Percentiles rank a stretch among this genome's conserved stretches.
Conservation (phyloP, 139 green algal species). For the Chlamydomonas schloesseri region DNA sequence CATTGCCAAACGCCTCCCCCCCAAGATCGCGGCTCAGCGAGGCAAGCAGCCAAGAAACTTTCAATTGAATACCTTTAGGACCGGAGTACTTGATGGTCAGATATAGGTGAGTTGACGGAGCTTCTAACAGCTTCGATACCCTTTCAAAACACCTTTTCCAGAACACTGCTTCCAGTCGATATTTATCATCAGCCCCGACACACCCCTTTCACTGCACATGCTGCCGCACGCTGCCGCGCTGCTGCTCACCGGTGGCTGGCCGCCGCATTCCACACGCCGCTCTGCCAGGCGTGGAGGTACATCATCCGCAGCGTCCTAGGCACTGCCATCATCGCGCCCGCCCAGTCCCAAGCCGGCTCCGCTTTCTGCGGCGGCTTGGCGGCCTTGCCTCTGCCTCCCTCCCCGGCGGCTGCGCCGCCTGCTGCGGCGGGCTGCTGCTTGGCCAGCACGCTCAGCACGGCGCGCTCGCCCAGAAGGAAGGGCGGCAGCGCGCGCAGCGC, state of each 20-base stretch:
- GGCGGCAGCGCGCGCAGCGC: constrained; percentile 71
- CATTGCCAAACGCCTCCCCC: too few species aligned
- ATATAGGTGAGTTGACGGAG: too few species aligned
- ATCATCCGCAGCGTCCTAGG: constrained; percentile 88
- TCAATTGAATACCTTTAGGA: too few species aligned
- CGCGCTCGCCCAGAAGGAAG: constrained; percentile 71
- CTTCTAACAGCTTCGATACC: too few species aligned
- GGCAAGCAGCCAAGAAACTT: too few species aligned
- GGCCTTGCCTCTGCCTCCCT: too few species aligned
- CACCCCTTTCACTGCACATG: not conserved
- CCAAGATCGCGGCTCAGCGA: too few species aligned
- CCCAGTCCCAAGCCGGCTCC: constrained; percentile 28
- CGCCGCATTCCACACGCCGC: constrained; percentile 88
- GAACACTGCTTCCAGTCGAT: too few species aligned
- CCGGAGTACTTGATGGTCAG: too few species aligned
- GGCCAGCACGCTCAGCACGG: constrained; percentile 61
- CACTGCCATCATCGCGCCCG: constrained; percentile 68
- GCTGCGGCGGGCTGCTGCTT: not conserved
- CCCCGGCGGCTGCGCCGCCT: not conserved
- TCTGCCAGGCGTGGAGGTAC: constrained; percentile 96
- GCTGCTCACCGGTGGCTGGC: constrained; percentile 66
- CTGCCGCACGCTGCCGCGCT: too few species aligned
- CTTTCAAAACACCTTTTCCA: too few species aligned
- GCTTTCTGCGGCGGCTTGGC: not conserved
- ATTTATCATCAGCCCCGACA: too few species aligned